phyloP scores from a whole-genome alignment of 495 filamentous ascomycete genomes.

The Achaetomiella virescens region DNA sequence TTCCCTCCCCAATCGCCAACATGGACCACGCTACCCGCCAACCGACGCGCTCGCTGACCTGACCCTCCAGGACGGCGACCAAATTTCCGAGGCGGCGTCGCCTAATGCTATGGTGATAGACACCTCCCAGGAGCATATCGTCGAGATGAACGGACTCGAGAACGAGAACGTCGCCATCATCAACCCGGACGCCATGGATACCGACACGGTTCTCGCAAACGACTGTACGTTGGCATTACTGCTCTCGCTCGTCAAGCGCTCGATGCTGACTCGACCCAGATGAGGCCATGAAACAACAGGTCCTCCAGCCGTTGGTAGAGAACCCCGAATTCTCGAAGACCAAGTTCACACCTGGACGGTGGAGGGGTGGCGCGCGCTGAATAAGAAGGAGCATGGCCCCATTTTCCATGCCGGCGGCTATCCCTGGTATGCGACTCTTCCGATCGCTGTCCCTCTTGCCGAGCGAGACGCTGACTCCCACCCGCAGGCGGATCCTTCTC shows the following conservation, averaged over 20 bases:
- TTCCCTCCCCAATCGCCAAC: background rate
- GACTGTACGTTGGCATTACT: slow-evolving; percentile 50
- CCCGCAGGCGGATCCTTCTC: slow-evolving; percentile 76
- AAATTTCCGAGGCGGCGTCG: slow-evolving; percentile 30
- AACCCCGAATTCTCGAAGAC: slow-evolving; percentile 72
- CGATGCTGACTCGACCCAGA: slow-evolving; percentile 42
- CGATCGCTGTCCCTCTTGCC: background rate
- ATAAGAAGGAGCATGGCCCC: slow-evolving; percentile 78
- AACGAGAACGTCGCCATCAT: slow-evolving; percentile 82
- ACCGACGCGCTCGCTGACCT: slow-evolving; percentile 23
- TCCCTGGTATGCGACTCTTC: slow-evolving; percentile 58
- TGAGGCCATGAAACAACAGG: slow-evolving; percentile 74
- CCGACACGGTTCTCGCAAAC: slow-evolving; percentile 46
- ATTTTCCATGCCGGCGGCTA: slow-evolving; percentile 77
- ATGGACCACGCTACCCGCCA: slow-evolving; percentile 19
- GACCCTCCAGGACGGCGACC: slow-evolving; percentile 29
- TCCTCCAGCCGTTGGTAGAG: slow-evolving; percentile 58
- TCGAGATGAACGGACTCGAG: slow-evolving; percentile 57
- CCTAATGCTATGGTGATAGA: slow-evolving; percentile 66
- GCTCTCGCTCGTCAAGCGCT: background rate
- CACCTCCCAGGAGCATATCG: slow-evolving; percentile 60
- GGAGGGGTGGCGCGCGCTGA: slow-evolving; percentile 65
- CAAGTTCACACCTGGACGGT: slow-evolving; percentile 77
- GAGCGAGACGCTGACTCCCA: background rate
- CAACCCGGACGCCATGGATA: slow-evolving; percentile 52